phyloP scores from a whole-genome alignment of 2,329 filamentous ascomycete species.

The Fusarium miscanthi region DNA sequence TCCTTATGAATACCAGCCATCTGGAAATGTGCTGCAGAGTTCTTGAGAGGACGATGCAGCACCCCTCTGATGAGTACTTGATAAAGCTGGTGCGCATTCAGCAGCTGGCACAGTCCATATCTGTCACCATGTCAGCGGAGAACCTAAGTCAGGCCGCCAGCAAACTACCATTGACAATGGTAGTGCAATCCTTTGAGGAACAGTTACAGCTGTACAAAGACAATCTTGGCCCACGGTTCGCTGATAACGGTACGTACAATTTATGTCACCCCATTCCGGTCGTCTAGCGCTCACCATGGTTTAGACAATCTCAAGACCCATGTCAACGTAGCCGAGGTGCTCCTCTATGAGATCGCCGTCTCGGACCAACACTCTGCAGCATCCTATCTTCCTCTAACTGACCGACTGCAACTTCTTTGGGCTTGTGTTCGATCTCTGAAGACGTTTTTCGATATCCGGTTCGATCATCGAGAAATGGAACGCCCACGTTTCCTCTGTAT shows the following conservation, averaged over 20 bases:
- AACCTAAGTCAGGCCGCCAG: conserved; percentile 46
- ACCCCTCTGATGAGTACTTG: conserved; percentile 57
- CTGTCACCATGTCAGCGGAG: conserved; percentile 52
- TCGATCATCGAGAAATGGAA: conserved; percentile 47
- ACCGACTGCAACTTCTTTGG: conserved; percentile 60
- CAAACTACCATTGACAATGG: conserved; percentile 54
- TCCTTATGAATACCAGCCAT: conserved; percentile 59
- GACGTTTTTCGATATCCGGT: conserved; percentile 54
- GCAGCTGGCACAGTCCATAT: conserved; percentile 60
- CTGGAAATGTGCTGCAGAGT: conserved; percentile 57
- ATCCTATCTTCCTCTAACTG: conserved; percentile 49
- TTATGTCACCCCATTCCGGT: background rate
- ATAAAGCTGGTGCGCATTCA: conserved; percentile 60
- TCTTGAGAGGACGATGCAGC: conserved; percentile 56
- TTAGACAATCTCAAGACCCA: conserved; percentile 56
- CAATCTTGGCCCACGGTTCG: conserved; percentile 51
- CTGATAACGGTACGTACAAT: conserved; percentile 48
- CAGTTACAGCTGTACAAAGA: conserved; percentile 55
- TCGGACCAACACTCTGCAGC: conserved; percentile 51
- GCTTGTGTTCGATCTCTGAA: conserved; percentile 55
- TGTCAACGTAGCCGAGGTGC: conserved; percentile 57
- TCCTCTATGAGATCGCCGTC: conserved; percentile 60
- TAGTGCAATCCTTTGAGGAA: conserved; percentile 58
- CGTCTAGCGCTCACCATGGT: conserved; percentile 6
- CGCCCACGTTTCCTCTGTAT: conserved; percentile 57